Conservation (phyloP, 495 filamentous ascomycete species). For the Viridothelium virens region DNA sequence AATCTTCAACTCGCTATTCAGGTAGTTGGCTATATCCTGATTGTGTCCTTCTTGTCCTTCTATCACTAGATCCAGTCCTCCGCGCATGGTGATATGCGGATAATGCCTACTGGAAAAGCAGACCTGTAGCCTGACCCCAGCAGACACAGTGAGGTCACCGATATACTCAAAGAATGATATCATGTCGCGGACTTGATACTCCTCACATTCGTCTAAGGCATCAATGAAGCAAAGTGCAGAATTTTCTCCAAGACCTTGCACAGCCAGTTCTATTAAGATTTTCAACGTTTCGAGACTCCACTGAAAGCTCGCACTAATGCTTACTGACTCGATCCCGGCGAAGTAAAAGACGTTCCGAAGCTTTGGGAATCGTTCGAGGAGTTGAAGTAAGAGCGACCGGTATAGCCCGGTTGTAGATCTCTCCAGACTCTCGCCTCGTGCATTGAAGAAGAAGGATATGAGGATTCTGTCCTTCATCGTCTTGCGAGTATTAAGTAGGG, state of each 20-base stretch:
- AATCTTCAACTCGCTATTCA: slow-evolving; percentile 12
- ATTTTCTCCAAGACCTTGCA: slow-evolving; percentile 22
- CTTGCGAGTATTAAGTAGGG: not conserved
- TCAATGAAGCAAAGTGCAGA: slow-evolving; percentile 33
- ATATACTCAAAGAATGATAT: slow-evolving; percentile 26
- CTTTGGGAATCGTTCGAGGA: slow-evolving; percentile 22
- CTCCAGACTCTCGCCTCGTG: slow-evolving; percentile 31
- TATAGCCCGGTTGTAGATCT: slow-evolving; percentile 29
- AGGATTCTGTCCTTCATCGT: slow-evolving; percentile 17
- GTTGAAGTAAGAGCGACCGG: slow-evolving; percentile 33
- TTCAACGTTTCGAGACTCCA: not conserved
- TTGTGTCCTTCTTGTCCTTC: slow-evolving; percentile 18
- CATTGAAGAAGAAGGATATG: slow-evolving; percentile 39
- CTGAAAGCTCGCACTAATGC: not conserved
- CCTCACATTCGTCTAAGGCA: slow-evolving; percentile 39
- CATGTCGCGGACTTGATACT: slow-evolving; percentile 14
- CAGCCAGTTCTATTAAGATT: slow-evolving; percentile 15
- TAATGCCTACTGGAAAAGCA: slow-evolving; percentile 29
- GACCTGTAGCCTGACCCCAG: slow-evolving; percentile 12
- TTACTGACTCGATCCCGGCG: not conserved
- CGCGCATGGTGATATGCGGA: slow-evolving; percentile 20
- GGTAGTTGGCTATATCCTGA: slow-evolving; percentile 22
- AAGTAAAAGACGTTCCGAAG: slow-evolving; percentile 8
- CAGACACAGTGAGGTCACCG: not conserved
- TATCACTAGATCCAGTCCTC: slow-evolving; percentile 14